A percentile compares a stretch with the other conserved stretches of the same genome.
Conservation (phyloP, 2,329 filamentous ascomycete genomes). For the Aspergillus arachidicola region DNA sequence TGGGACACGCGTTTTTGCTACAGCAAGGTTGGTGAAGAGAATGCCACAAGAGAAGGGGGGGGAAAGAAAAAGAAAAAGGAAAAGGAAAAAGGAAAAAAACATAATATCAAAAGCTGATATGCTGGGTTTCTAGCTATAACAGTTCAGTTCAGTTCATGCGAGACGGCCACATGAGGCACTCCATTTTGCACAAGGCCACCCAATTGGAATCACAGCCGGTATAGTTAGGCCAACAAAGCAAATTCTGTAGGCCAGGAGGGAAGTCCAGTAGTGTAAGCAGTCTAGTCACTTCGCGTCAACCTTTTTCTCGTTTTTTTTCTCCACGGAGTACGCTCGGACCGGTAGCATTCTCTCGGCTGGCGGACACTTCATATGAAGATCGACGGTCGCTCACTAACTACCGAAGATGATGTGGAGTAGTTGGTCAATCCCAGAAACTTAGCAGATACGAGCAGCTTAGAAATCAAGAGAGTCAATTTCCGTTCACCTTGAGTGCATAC, state of each 20-base stretch:
- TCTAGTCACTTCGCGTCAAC: neutral
- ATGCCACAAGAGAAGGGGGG: neutral
- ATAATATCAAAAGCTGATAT: neutral
- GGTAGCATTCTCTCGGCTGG: neutral
- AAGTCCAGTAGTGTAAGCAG: neutral
- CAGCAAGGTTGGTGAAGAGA: neutral
- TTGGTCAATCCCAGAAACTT: neutral
- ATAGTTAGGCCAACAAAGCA: neutral
- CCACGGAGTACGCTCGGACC: neutral
- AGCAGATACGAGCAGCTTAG: neutral
- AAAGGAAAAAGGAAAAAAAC: too few species aligned
- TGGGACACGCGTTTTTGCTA: neutral
- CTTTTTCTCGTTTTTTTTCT: too few species aligned
- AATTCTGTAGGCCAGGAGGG: neutral
- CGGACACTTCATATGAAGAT: neutral
- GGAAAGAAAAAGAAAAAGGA: too few species aligned
- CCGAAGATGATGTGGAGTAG: neutral
- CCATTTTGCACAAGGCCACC: neutral
- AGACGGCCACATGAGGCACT: neutral
- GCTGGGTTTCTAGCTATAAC: neutral
- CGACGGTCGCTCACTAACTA: neutral
- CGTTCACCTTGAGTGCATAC: neutral
- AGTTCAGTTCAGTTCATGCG: neutral
- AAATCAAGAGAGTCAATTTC: neutral
- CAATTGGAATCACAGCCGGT: constrained; percentile 1